Evolutionary conservation across 352 stramenopile genomes (phyloP).

Genomic region (Phytophthora ramorum): DNA sequence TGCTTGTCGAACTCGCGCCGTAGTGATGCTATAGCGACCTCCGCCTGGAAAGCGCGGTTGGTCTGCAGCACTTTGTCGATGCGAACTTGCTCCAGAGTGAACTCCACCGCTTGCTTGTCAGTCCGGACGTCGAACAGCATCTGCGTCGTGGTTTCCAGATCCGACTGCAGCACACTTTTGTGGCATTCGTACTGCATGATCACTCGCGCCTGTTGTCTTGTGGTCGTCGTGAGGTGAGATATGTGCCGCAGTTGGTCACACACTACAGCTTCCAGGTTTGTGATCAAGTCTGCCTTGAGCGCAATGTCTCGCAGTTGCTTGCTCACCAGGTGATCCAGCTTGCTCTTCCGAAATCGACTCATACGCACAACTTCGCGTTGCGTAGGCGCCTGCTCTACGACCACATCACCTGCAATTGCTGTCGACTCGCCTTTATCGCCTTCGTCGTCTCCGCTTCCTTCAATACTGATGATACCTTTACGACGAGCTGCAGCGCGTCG

Average conservation of each 20-base stretch:
- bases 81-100: slow-evolving; percentile 41
- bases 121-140: slow-evolving; percentile 29
- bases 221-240: slow-evolving; percentile 44
- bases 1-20: slow-evolving; percentile 62
- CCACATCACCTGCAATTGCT: slow-evolving; percentile 17
- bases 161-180: slow-evolving; percentile 55
- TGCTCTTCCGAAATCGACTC: slow-evolving; percentile 73
- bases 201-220: slow-evolving; percentile 49
- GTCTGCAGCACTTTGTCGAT: slow-evolving; percentile 55
- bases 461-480: slow-evolving; percentile 28
- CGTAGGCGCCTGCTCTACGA: neutral
- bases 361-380: slow-evolving; percentile 53
- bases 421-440: slow-evolving; percentile 3
- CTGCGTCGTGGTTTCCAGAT: slow-evolving; percentile 50
- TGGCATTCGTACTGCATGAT: slow-evolving; percentile 54
- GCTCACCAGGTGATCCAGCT: slow-evolving; percentile 66
- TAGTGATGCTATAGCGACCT: slow-evolving; percentile 47
- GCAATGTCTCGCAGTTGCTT: slow-evolving; percentile 63
- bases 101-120: slow-evolving; percentile 28
- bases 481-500: slow-evolving; percentile 24
- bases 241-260: slow-evolving; percentile 64
- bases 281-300: slow-evolving; percentile 52
- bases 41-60: slow-evolving; percentile 52
- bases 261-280: slow-evolving; percentile 59
- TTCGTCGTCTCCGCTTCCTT: slow-evolving; percentile 12